These are phyloP conservation scores for Monilinia fructigena DNA, from an alignment of 2,329 filamentous ascomycete genomes.

Conservation along the genomic window DNA sequence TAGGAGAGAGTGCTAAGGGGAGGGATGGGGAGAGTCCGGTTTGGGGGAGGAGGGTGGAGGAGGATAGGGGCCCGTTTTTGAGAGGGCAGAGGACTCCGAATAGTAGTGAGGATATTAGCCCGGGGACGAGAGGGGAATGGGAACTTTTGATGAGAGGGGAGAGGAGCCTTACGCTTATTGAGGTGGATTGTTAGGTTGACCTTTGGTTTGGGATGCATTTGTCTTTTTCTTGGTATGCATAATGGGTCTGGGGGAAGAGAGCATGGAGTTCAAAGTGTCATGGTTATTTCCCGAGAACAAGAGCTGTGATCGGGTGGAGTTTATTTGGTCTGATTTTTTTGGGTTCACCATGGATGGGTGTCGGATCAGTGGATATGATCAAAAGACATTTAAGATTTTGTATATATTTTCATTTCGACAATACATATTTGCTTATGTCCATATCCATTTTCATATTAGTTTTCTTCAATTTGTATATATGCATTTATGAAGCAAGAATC, in stretches of 20 bases:
- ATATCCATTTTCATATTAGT: too few species aligned
- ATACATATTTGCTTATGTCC: too few species aligned
- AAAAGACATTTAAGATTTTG: neutral
- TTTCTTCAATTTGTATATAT: too few species aligned
- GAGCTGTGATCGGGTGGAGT: conserved; percentile 36
- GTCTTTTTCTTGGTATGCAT: neutral
- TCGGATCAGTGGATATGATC: neutral
- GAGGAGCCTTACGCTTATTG: conserved; percentile 46
- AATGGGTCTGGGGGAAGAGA: neutral
- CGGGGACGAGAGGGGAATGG: conserved; percentile 62
- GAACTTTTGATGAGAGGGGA: conserved; percentile 55
- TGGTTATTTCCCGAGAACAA: conserved; percentile 35
- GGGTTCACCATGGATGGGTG: neutral
- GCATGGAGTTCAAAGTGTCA: neutral
- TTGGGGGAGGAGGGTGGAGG: conserved; percentile 8
- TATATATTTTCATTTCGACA: too few species aligned
- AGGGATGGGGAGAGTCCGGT: conserved; percentile 26
- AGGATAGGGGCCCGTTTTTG: conserved; percentile 37
- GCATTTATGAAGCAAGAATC: too few species aligned
- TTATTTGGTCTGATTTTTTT: neutral
- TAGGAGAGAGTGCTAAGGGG: conserved; percentile 34
- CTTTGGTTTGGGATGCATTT: neutral
- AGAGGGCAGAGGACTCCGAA: conserved; percentile 57
- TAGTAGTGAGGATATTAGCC: conserved; percentile 60
- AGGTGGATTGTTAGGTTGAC: conserved; percentile 49